Base-by-base conservation (phyloP, 768 basidiomycete species). In the Collybia sordida region DNA sequence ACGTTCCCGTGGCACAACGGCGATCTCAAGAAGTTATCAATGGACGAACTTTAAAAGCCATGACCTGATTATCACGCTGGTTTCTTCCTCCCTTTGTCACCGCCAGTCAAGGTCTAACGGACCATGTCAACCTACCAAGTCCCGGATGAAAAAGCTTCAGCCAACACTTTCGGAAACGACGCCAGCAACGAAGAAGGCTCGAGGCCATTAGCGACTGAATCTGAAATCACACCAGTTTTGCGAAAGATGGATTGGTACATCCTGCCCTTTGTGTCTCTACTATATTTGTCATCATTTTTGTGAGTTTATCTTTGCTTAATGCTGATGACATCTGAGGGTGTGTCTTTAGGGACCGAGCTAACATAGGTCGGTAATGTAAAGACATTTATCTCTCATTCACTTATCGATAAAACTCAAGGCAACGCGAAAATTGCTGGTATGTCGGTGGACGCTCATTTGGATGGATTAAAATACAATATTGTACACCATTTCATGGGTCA, bases 201-300 rank as follows among this genome's bases (percentile, higher is more conserved):
- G n/a, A 42, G 42, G 12, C 28, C 34, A 17, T 14, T 54, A 5
- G 38, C 48, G 18, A 51, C 55, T 12, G 64, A 67, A 42, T 53
- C 22, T 18, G 62, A 67, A 43, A 51, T 54, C 45, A 48, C 58
- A 48, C 55, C 57, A 37, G 58, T 69, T 15, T 52, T 77, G 40
- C 64, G 73, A 19, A 78, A 78, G 56, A 52, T 78, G 23, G 77
- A 78, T 52, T 60, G 61, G 53, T 73, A 76, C 51, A 53, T 78
- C 22, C 55, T 79, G 38, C 74, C 75, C 3, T 65, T 77, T 42
- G 67, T 77, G 28, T 74, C 73, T 6, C 47, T 75, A 36, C 56
- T 78, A 8, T 77, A 75, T 49, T 61, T 78, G 37, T 63, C 75
- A 43, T 76, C 73, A 5, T 78, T 77, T 55, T 57, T 78, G 72